Conservation (phyloP, 306 rosid genomes). For the Pterocarpus santalinus region DNA sequence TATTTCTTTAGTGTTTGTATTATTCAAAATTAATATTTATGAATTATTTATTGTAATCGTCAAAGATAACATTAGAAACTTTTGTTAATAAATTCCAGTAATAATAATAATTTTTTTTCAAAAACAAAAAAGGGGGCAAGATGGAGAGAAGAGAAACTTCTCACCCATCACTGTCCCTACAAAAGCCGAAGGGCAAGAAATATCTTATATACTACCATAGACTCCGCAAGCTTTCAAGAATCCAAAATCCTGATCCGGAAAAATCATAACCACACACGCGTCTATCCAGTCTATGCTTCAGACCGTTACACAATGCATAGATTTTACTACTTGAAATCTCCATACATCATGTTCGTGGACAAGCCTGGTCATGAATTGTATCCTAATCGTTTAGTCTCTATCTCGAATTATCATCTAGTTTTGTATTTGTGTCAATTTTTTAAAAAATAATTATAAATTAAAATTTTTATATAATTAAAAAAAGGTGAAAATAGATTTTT, state of each 20-base stretch:
- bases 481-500: no score
- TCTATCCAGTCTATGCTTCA: not conserved
- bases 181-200: constrained; percentile 43
- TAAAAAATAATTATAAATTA: no score
- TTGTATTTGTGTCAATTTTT: not conserved
- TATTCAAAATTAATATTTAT: no score
- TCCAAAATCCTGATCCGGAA: constrained; percentile 37
- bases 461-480: no score
- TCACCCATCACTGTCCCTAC: constrained; percentile 42
- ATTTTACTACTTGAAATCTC: constrained; percentile 29
- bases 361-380: constrained; percentile 41
- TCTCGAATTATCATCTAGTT: not conserved
- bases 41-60: no score
- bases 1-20: no score
- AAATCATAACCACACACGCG: constrained; percentile 47
- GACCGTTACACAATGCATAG: constrained; percentile 14
- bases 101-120: no score
- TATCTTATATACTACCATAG: not conserved
- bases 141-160: constrained; percentile 35
- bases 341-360: constrained; percentile 24
- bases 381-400: constrained; percentile 36
- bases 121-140: not conserved
- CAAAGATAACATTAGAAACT: no score
- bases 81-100: no score
- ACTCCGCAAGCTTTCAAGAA: constrained; percentile 6